Percentiles rank a stretch among this genome's conserved stretches.
phyloP scores from a whole-genome alignment of 345 rosid genomes.

The Noccaea bulbosa region DNA sequence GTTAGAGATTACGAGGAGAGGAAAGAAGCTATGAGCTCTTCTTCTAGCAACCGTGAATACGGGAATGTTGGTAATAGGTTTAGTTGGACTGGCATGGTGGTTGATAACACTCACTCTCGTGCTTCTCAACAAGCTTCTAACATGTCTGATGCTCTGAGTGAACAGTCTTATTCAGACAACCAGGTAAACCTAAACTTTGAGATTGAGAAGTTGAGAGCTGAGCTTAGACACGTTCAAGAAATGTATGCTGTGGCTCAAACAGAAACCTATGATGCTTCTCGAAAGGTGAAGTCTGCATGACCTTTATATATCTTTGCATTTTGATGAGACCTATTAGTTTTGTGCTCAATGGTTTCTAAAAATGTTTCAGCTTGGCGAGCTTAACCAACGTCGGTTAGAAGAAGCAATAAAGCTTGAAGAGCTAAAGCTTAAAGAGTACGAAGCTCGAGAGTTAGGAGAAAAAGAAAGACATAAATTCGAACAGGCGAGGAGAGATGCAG shows the following conservation, averaged over 20 bases:
- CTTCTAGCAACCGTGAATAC: conserved; percentile 48
- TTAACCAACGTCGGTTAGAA: conserved; percentile 56
- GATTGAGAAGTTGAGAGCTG: conserved; percentile 85
- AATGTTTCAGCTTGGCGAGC: conserved; percentile 47
- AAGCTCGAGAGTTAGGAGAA: conserved; percentile 60
- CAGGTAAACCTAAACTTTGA: conserved; percentile 66
- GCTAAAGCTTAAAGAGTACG: conserved; percentile 55
- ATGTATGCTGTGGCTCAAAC: conserved; percentile 79
- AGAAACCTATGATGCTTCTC: conserved; percentile 78
- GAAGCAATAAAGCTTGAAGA: conserved; percentile 71
- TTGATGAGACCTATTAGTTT: conserved; percentile 18
- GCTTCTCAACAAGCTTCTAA: conserved; percentile 63
- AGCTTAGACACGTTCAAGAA: conserved; percentile 79
- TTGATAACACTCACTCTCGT: conserved; percentile 47
- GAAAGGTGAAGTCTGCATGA: conserved; percentile 57
- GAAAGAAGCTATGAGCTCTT: conserved; percentile 49
- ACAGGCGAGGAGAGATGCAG: conserved; percentile 68
- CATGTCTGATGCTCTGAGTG: conserved; percentile 53
- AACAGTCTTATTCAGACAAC: conserved; percentile 50
- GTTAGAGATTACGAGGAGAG: conserved; percentile 50
- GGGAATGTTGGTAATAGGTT: conserved; percentile 40
- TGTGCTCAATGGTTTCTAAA: conserved; percentile 12
- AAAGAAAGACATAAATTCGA: conserved; percentile 62
- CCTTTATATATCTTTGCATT: conserved; percentile 5
- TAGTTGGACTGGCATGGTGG: conserved; percentile 41